Conservation (phyloP, 306 rosid species). For the Albizia julibrissin region DNA sequence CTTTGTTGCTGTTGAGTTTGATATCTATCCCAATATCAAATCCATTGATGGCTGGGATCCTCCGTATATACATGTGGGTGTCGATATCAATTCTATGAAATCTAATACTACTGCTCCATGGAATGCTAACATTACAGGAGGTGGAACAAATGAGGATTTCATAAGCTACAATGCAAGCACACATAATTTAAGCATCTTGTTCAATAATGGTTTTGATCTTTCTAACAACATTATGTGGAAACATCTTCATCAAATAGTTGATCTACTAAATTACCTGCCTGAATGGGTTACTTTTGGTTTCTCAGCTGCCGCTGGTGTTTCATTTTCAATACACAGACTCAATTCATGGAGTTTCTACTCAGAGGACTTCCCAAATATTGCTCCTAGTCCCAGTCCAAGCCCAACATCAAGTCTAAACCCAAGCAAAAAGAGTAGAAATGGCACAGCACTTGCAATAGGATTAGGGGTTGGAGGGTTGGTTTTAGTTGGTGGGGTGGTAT, state of each 20-base stretch:
- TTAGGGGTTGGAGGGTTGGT: not conserved
- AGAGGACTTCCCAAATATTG: not conserved
- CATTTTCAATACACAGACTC: not conserved
- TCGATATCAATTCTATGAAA: constrained; percentile 16
- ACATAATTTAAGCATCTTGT: not conserved
- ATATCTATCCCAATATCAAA: constrained; percentile 22
- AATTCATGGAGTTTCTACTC: not conserved
- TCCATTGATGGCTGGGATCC: constrained; percentile 22
- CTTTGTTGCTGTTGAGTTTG: constrained; percentile 41
- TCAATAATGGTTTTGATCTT: not conserved
- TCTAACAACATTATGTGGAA: not conserved
- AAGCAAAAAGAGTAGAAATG: not conserved
- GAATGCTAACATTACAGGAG: not conserved
- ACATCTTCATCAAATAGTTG: not conserved
- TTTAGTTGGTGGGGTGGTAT: not conserved
- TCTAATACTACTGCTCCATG: not conserved
- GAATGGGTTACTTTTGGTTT: not conserved
- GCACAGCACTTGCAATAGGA: not conserved
- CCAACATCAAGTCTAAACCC: not conserved
- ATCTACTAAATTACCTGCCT: not conserved
- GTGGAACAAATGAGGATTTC: not conserved
- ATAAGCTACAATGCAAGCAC: not conserved
- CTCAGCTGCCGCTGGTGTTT: not conserved
- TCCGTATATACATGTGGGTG: constrained; percentile 41
- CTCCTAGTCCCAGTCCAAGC: not conserved